A percentile compares a stretch with the other conserved stretches of the same genome.
These are phyloP conservation scores for Flaveria robusta DNA, from an alignment of 129 eudicot species.

Conservation along the genomic window DNA sequence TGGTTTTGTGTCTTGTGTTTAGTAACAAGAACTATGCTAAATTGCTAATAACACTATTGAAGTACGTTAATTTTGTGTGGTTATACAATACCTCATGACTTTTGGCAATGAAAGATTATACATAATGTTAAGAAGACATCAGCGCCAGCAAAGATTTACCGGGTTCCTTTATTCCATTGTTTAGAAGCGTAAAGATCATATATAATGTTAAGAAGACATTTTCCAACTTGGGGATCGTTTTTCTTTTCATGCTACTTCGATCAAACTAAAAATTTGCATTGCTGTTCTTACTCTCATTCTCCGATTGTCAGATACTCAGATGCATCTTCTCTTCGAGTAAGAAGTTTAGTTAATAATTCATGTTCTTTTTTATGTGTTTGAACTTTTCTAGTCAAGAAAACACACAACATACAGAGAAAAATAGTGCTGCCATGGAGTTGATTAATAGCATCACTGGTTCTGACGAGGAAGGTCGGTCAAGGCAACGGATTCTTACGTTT, in stretches of 20 bases:
- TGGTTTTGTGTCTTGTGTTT: conserved; percentile 10
- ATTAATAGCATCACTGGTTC: conserved; percentile 78
- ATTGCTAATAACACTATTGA: not conserved
- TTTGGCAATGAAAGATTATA: conserved; percentile 2
- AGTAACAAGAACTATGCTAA: not conserved
- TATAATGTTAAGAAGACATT: not conserved
- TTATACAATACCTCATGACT: not conserved
- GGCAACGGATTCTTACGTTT: conserved; percentile 86
- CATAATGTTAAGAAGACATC: conserved; percentile 1
- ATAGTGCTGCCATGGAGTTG: conserved; percentile 89
- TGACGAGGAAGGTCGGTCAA: conserved; percentile 93
- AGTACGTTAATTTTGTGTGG: not conserved
- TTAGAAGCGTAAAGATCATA: conserved; percentile 3
- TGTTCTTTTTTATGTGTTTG: conserved; percentile 18
- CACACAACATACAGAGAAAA: conserved; percentile 48
- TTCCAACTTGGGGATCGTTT: not conserved
- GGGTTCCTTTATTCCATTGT: not conserved
- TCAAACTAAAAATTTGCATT: conserved; percentile 1
- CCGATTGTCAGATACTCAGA: not conserved
- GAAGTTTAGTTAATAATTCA: not conserved
- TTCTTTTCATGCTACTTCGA: conserved; percentile 18
- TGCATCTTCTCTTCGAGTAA: conserved; percentile 15
- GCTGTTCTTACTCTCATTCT: not conserved
- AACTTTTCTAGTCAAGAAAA: conserved; percentile 57
- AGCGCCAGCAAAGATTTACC: not conserved